phyloP scores from a whole-genome alignment of 306 rosid species.

The Aeschynomene evenia region DNA sequence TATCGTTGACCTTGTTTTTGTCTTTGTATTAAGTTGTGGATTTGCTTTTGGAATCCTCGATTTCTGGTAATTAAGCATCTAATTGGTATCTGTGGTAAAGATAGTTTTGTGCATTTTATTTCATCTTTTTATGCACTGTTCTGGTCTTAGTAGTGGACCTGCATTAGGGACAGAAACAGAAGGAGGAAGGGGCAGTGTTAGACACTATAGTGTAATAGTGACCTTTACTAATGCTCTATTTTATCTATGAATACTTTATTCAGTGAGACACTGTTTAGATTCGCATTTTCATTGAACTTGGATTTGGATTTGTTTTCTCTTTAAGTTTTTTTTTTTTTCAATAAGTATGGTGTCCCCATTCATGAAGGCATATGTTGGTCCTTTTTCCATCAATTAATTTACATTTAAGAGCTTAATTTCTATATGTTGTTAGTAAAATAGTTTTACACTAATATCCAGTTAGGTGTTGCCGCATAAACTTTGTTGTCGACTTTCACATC shows the following conservation, averaged over 20 bases:
- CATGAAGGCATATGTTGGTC: not conserved
- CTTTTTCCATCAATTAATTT: conserved; percentile 6
- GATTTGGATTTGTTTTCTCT: not conserved
- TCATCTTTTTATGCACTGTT: conserved; percentile 73
- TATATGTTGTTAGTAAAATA: no score
- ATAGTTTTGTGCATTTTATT: conserved; percentile 46
- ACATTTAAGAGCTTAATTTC: no score
- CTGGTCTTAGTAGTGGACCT: conserved; percentile 60
- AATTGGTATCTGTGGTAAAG: conserved; percentile 46
- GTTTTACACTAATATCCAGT: no score
- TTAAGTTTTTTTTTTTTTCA: conserved; percentile 14
- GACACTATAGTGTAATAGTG: conserved; percentile 38
- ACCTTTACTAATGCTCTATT: conserved; percentile 44
- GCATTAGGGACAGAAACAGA: conserved; percentile 51
- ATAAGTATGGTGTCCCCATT: conserved; percentile 8
- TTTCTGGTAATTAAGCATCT: conserved; percentile 27
- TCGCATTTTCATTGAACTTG: conserved; percentile 32
- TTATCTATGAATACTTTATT: conserved; percentile 47
- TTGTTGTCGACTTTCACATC: no score
- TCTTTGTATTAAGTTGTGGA: conserved; percentile 36
- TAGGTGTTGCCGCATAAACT: no score
- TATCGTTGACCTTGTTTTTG: conserved; percentile 51
- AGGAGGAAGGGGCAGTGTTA: conserved; percentile 38
- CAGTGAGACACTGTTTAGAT: conserved; percentile 34
- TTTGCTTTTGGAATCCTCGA: conserved; percentile 36